Base-by-base conservation (phyloP, 441 rosid species). In the Macaranga tanarius region DNA sequence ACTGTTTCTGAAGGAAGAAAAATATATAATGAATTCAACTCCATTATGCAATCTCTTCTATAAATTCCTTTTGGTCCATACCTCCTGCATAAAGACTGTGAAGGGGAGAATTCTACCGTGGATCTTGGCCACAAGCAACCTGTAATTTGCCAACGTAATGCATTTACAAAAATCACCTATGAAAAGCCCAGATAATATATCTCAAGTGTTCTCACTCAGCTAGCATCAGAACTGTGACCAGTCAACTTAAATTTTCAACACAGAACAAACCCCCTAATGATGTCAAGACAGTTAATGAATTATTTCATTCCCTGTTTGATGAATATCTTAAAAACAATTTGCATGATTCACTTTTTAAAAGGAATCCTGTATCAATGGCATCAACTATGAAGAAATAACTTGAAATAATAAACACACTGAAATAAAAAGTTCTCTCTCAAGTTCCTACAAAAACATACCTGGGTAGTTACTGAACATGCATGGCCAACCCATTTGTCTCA, bases 401-500 rank as follows among this genome's bases (percentile, higher is more conserved):
- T 7, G 2, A 31, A 67, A 67, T 13, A 20, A 34, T 13, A 38
- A 54, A 40, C 23, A 50, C 22, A 10, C 23, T 3, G 62, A 44
- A 44, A 44, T 19, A 23, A 2, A 42, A 42, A 11, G 42, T 51
- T 76, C 60, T 62, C 26, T 13, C 42, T 19, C 3, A 26, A 62
- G 60, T 40, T 71, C 68, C 23, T 28, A 26, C 40, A 38, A 5
- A 68, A 62, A 9, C 50, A 48, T 71, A 86, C 90, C 90, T 64
- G 61, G 40, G 75, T 60, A 54, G 71, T 72, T 76, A 72, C 65
- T 26, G 45, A 63, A 62, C 23, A 31, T 25, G 79, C 31, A 65
- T 26, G 56, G 71, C 61, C 34, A 45, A 62, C 48, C 60, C 71
- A 34, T 66, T 31, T 20, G 47, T 69, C 57, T 71, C 60, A 6